Conservation (phyloP, 345 rosid species). For the Nasturtium officinale region DNA sequence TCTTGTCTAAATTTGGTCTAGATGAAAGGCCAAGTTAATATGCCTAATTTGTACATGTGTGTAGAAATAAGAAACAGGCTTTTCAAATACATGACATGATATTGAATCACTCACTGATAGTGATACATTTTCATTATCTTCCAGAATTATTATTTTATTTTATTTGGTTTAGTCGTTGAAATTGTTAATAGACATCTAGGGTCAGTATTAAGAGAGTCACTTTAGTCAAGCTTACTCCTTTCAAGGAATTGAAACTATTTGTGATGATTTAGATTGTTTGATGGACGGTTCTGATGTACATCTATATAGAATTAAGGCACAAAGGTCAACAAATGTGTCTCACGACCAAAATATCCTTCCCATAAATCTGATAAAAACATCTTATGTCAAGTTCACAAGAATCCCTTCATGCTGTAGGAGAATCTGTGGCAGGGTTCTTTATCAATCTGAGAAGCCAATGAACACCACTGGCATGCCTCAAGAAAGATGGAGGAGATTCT, state of each 20-base stretch:
- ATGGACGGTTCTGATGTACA: slow-evolving; percentile 4
- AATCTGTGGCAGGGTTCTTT: too few species aligned
- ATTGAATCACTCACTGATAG: too few species aligned
- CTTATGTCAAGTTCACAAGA: too few species aligned
- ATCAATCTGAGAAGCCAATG: too few species aligned
- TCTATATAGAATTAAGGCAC: slow-evolving; percentile 5
- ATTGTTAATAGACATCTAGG: too few species aligned
- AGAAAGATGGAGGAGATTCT: background rate
- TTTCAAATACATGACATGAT: background rate
- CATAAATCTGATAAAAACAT: background rate
- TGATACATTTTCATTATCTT: too few species aligned
- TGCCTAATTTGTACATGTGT: slow-evolving; percentile 11
- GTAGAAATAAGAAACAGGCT: background rate
- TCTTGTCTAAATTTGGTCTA: background rate
- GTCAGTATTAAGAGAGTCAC: too few species aligned
- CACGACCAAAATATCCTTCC: background rate
- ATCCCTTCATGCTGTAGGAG: too few species aligned
- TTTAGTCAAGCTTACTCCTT: too few species aligned
- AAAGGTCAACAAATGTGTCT: background rate
- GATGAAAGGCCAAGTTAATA: background rate
- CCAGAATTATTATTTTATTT: too few species aligned
- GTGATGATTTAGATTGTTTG: background rate
- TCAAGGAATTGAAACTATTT: background rate
- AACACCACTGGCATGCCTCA: background rate
- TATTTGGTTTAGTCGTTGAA: too few species aligned